Evolutionary conservation across 2,329 filamentous ascomycete genomes (phyloP), one percentile per base, ranked within the genome.

Genomic region (Cryphonectria naterciae): DNA sequence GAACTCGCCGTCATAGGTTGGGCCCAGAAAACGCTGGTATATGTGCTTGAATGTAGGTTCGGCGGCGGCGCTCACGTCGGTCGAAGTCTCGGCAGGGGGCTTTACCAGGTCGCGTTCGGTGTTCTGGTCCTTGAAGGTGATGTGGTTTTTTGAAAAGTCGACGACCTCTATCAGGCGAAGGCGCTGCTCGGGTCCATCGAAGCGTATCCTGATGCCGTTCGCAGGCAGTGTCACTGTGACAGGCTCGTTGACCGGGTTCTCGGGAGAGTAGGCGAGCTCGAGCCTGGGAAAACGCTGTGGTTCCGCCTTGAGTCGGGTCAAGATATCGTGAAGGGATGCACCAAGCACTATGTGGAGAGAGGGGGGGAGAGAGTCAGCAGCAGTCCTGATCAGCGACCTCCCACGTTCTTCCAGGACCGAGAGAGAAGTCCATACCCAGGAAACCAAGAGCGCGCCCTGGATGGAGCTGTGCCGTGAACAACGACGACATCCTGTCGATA

Each of bases 1-100:
- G 77, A 95, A 99, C 83, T 99, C 96, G 74, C 96, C 96, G 1
- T 93, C 93, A 79, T 97, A 98, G 0, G 95, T 97, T 25, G 95
- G 95, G 0, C 96, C 96, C 74, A 99, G 91, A n/a, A 98, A 85
- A 68, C 93, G 91, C 77, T 97, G 94, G 79, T 98, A 99, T 75
- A 99, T 91, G 80, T 97, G 93, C 72, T 92, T 88, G 79, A 97
- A 97, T 22, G 88, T 92, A 5, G 94, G 95, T 0, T 93, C 93
- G 13, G 80, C 79, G 65, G 62, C n/a, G 22, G 64, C 68, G 39
- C 79, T 77, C 61, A 67, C 67, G 56, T 80, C 71, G 76, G 70
- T 22, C 1, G 68, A 32, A 41, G 71, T 37, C n/a, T 79, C 79
- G 72, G 81, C 83, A 61, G 83, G 78, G 1, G 87, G 87, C 77